phyloP scores from a whole-genome alignment of 352 stramenopile genomes.

The Globisporangium carolinianum region DNA sequence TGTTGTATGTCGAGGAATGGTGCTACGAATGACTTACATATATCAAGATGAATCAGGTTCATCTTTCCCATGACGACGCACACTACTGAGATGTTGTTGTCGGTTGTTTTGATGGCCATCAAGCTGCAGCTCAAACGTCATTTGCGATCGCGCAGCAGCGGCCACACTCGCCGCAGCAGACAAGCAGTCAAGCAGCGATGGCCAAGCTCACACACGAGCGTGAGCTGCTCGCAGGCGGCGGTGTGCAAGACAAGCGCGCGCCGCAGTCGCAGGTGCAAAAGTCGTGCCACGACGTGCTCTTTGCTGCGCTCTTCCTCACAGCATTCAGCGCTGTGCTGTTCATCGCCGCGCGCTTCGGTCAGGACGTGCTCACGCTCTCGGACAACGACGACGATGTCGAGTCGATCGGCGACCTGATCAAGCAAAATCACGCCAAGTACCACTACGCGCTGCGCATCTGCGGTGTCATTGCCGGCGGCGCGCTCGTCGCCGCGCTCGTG shows the following conservation, averaged over 20 bases:
- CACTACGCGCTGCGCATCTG: constrained; percentile 45
- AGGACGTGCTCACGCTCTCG: constrained; percentile 13
- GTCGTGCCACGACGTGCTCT: constrained; percentile 19
- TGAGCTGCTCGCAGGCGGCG: constrained; percentile 7
- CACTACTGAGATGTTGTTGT: background rate
- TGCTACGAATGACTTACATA: background rate
- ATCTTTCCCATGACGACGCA: no score
- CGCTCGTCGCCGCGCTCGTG: constrained; percentile 25
- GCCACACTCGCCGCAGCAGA: background rate
- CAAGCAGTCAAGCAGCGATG: constrained; percentile 1
- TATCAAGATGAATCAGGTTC: background rate
- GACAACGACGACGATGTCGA: constrained; percentile 1
- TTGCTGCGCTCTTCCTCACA: constrained; percentile 13
- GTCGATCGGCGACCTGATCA: constrained; percentile 12
- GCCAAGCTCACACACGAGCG: constrained; percentile 9
- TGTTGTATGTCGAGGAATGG: no score
- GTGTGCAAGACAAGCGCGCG: constrained; percentile 11
- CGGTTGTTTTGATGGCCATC: background rate
- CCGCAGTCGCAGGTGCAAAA: constrained; percentile 21
- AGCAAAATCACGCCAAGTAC: constrained; percentile 46
- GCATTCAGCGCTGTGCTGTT: constrained; percentile 13
- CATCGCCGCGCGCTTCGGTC: constrained; percentile 15
- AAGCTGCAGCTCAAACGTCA: background rate
- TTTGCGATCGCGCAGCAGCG: background rate
- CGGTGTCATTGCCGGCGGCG: constrained; percentile 30